A percentile compares a stretch with the other conserved stretches of the same genome.
These are phyloP conservation scores for Populus tremula DNA, from an alignment of 345 rosid species.

Conservation along the genomic window DNA sequence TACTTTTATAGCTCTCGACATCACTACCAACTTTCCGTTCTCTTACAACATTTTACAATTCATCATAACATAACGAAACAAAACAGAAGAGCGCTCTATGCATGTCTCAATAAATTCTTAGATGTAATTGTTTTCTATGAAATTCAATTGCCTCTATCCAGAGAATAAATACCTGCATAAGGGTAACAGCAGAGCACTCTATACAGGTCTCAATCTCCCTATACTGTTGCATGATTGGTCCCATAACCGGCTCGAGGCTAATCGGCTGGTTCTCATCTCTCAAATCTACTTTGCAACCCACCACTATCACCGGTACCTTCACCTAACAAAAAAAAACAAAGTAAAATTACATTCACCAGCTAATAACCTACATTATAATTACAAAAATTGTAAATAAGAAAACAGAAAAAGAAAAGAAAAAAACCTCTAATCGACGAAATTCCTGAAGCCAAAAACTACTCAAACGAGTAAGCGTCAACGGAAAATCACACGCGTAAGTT, in stretches of 20 bases:
- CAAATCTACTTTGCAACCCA: slow-evolving; percentile 86
- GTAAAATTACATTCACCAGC: no score
- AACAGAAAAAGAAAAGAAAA: background rate
- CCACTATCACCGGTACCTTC: slow-evolving; percentile 73
- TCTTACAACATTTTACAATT: no score
- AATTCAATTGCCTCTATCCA: no score
- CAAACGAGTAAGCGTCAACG: slow-evolving; percentile 56
- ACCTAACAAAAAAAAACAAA: slow-evolving; percentile 26
- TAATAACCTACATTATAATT: background rate
- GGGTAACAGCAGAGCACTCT: slow-evolving; percentile 77
- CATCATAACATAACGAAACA: no score
- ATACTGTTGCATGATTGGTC: slow-evolving; percentile 72
- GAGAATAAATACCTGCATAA: slow-evolving; percentile 50
- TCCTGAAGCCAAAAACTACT: slow-evolving; percentile 73
- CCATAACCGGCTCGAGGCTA: slow-evolving; percentile 66
- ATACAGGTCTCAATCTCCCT: slow-evolving; percentile 85
- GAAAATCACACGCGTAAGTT: slow-evolving; percentile 75
- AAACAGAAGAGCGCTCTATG: no score
- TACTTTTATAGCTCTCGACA: no score
- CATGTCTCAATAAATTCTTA: no score
- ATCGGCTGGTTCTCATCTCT: slow-evolving; percentile 51
- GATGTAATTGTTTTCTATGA: no score
- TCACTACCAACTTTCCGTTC: no score
- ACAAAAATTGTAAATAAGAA: background rate
- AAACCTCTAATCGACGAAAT: slow-evolving; percentile 65